Base-by-base conservation (phyloP, 106 monocot species). In the Allium fistulosum region DNA sequence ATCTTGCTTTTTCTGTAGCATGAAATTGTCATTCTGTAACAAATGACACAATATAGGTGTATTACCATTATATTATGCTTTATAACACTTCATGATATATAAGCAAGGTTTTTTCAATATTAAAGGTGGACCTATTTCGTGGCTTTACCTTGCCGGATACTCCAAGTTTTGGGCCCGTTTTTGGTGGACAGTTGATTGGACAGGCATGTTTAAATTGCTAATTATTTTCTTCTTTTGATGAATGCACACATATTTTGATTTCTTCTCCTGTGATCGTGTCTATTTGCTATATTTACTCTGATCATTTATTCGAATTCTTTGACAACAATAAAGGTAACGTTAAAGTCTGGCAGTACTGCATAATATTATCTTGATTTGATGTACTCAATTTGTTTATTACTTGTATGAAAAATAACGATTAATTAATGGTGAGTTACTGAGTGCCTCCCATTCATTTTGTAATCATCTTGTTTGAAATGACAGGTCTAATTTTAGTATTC, bases 161-260 rank as follows among this genome's bases (percentile, higher is more conserved):
- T 78, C 97, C 97, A 68, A 51, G 53, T 51, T 99, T 90, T 73
- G 67, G 76, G 72, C 92, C 92, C 77, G 99, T 99, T 74, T 99
- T 90, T 80, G 99, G 99, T 45, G 99, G 99, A 58, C 99, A 99
- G 65, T 81, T 99, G 16, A 90, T 99, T 71, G 99, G 90, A 58
- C 99, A 99, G 93, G 99, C 65, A 84, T 62, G 71, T 46, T 66
- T 64, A 49, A 10, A 65, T 15, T 14, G 11, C 16, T 52, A 22
- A 18, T 51, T 13, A 7, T 66, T 12, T 66, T 10, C 51, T 66
- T 53, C 51, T 52, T 26, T 53, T 26, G 7, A 28, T 27, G 15
- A 12, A 11, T 12, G 53, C 13, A 55, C 53, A 55, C 15, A 3
- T 55, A 2, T 55, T 15, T 37, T 55, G 15, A 8, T 55, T 55